Evolutionary conservation across 2,329 filamentous ascomycete species (phyloP).

Genomic region (Pseudogymnoascus sp.): DNA sequence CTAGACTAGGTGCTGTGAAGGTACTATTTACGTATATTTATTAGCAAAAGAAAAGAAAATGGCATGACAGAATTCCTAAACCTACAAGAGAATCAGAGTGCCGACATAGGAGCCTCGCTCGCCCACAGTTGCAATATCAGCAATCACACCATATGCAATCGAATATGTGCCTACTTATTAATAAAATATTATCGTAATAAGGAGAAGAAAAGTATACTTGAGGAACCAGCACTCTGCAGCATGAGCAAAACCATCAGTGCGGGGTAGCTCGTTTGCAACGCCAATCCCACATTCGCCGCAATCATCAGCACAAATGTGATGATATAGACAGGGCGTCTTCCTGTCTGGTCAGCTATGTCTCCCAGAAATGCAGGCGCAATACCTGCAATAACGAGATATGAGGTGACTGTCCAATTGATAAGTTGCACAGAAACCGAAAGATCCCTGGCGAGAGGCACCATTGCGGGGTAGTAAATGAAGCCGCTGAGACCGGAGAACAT

Average conservation of each 20-base stretch:
- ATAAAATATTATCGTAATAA: too few species aligned
- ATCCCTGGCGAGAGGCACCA: neutral
- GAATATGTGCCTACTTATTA: slow-evolving; percentile 35
- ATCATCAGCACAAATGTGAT: slow-evolving; percentile 43
- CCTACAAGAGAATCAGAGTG: slow-evolving; percentile 33
- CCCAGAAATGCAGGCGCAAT: neutral
- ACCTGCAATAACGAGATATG: neutral
- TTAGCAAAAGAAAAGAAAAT: too few species aligned
- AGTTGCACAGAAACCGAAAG: neutral
- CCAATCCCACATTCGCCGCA: slow-evolving; percentile 44
- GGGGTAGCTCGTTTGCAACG: slow-evolving; percentile 37
- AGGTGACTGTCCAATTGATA: slow-evolving; percentile 3
- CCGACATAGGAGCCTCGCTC: slow-evolving; percentile 69
- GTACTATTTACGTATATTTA: too few species aligned
- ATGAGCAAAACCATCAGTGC: slow-evolving; percentile 19
- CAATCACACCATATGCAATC: slow-evolving; percentile 61
- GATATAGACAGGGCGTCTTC: slow-evolving; percentile 44
- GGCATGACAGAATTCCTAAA: too few species aligned
- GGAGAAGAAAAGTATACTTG: too few species aligned
- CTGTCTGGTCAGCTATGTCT: slow-evolving; percentile 36
- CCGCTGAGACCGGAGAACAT: slow-evolving; percentile 18
- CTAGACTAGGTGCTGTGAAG: slow-evolving; percentile 15
- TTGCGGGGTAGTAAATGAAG: neutral
- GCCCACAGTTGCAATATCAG: slow-evolving; percentile 58
- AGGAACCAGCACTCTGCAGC: neutral